phyloP scores from a whole-genome alignment of 345 rosid species.

The Trapa incisa region DNA sequence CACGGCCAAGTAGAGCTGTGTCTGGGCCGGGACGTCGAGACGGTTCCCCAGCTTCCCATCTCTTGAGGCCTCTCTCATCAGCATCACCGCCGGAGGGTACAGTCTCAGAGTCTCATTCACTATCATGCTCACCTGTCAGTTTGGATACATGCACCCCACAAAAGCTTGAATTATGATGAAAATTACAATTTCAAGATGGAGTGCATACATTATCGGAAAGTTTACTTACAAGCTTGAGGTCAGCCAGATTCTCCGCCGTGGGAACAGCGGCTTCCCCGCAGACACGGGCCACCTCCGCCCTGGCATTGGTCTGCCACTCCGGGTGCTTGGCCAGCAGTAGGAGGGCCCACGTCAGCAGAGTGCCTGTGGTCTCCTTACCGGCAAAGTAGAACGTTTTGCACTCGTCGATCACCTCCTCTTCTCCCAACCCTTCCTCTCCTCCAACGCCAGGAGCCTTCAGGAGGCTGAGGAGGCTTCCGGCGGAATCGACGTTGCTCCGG shows the following conservation, averaged over 20 bases:
- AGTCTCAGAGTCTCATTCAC: slow-evolving; percentile 62
- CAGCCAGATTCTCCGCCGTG: slow-evolving; percentile 28
- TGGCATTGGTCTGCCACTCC: slow-evolving; percentile 68
- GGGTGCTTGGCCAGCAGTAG: slow-evolving; percentile 57
- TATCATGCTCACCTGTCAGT: slow-evolving; percentile 46
- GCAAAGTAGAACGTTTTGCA: slow-evolving; percentile 86
- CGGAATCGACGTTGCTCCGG: slow-evolving; percentile 11
- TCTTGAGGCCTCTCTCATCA: slow-evolving; percentile 32
- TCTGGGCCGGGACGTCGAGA: slow-evolving; percentile 46
- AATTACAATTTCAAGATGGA: background rate
- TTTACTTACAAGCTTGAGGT: slow-evolving; percentile 55
- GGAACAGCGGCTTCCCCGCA: slow-evolving; percentile 24
- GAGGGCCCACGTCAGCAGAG: slow-evolving; percentile 57
- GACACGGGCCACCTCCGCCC: slow-evolving; percentile 48
- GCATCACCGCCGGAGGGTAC: slow-evolving; percentile 51
- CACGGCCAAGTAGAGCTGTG: slow-evolving; percentile 38
- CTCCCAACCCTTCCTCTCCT: slow-evolving; percentile 41
- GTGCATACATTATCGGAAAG: background rate
- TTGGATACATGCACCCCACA: background rate
- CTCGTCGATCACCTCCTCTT: slow-evolving; percentile 69
- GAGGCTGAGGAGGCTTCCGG: slow-evolving; percentile 40
- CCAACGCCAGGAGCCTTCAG: slow-evolving; percentile 21
- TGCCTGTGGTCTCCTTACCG: slow-evolving; percentile 72
- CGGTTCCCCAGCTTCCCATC: slow-evolving; percentile 36
- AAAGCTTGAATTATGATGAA: background rate